phyloP scores from a whole-genome alignment of 108 stramenopile species.

The Cyclotella cryptica region DNA sequence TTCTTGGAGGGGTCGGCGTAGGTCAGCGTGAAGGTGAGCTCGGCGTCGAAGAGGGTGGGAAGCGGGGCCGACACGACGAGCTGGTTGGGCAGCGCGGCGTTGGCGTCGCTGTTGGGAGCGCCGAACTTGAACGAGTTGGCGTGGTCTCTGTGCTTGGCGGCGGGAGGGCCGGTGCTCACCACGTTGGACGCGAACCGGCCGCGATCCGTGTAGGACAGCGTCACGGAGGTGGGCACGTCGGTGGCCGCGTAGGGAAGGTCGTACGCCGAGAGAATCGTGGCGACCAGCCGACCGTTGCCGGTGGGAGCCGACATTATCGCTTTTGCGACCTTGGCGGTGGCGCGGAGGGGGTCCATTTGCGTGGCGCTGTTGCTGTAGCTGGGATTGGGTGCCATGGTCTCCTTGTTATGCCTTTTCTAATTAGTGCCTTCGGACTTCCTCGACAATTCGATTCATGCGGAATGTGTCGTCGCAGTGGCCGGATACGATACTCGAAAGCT shows the following conservation, averaged over 20 bases:
- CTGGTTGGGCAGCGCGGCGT: conserved; percentile 22
- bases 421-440: too few species aligned
- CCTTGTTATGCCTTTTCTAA: too few species aligned
- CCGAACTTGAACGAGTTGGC: conserved; percentile 80
- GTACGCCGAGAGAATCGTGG: conserved; percentile 72
- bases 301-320: conserved; percentile 52
- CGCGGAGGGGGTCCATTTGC: conserved; percentile 37
- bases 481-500: too few species aligned
- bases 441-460: too few species aligned
- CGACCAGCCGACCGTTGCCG: conserved; percentile 61
- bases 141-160: conserved; percentile 71
- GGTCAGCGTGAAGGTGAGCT: conserved; percentile 51
- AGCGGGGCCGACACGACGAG: conserved; percentile 51
- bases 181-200: conserved; percentile 6
- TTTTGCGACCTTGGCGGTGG: conserved; percentile 53
- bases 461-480: too few species aligned
- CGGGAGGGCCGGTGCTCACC: conserved; percentile 75
- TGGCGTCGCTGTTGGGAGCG: conserved; percentile 1
- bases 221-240: conserved; percentile 61
- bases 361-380: background rate
- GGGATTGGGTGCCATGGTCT: conserved; percentile 12
- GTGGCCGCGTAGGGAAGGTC: conserved; percentile 59
- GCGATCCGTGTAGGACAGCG: conserved; percentile 43
- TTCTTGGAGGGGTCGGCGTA: conserved; percentile 47
- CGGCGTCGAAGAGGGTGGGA: conserved; percentile 58